A percentile compares a stretch with the other conserved stretches of the same genome.
phyloP scores from a whole-genome alignment of 768 basidiomycete species.

The Lactarius sanguifluus region DNA sequence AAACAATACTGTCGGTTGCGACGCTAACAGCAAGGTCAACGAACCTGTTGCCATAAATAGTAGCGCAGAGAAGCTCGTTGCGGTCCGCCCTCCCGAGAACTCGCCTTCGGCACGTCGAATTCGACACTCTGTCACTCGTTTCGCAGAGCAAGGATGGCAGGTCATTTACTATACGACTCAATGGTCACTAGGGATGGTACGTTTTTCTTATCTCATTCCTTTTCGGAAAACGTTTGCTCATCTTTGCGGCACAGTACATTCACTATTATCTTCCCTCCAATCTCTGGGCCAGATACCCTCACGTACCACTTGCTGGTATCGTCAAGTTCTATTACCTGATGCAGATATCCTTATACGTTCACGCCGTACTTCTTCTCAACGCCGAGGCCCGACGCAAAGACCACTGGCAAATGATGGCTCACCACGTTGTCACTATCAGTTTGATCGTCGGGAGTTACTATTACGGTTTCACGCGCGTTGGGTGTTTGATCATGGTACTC shows the following conservation, averaged over 20 bases:
- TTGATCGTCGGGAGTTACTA: slow-evolving; percentile 79
- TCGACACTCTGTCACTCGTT: slow-evolving; percentile 74
- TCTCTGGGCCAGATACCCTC: slow-evolving; percentile 82
- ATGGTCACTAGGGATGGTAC: slow-evolving; percentile 78
- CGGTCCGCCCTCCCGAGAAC: slow-evolving; percentile 32
- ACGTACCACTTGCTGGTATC: slow-evolving; percentile 72
- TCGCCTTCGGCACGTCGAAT: slow-evolving; percentile 57
- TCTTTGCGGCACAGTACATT: slow-evolving; percentile 62
- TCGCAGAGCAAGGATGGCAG: slow-evolving; percentile 95
- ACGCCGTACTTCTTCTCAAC: slow-evolving; percentile 90
- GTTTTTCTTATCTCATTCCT: slow-evolving; percentile 39
- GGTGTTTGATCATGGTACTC: slow-evolving; percentile 83
- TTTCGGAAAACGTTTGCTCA: slow-evolving; percentile 21
- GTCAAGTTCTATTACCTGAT: slow-evolving; percentile 89
- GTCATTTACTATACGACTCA: slow-evolving; percentile 75
- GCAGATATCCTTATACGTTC: slow-evolving; percentile 86
- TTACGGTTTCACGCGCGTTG: slow-evolving; percentile 83
- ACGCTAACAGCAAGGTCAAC: slow-evolving; percentile 37
- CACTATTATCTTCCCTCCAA: slow-evolving; percentile 68
- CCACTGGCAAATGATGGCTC: slow-evolving; percentile 93
- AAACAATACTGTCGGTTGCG: slow-evolving; percentile 31
- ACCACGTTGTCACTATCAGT: slow-evolving; percentile 86
- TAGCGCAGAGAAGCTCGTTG: slow-evolving; percentile 27
- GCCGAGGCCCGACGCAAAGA: slow-evolving; percentile 91
- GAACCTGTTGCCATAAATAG: slow-evolving; percentile 42